Percentiles rank a stretch among this genome's conserved stretches.
phyloP scores from a whole-genome alignment of 257 asterid species.

The Gynochthodes officinalis region DNA sequence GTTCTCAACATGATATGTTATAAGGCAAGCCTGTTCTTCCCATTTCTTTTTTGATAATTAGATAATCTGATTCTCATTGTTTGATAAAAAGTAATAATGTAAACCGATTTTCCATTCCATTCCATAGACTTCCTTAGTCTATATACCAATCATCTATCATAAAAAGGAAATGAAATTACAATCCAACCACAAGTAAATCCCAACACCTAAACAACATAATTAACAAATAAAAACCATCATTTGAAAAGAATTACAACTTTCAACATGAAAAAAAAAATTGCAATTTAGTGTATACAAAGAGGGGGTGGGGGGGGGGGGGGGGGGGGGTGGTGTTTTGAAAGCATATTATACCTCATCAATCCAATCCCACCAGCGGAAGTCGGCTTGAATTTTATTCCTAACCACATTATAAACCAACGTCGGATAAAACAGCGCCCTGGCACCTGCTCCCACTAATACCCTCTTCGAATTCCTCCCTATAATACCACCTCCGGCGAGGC shows the following conservation, averaged over 20 bases:
- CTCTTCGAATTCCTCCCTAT: slow-evolving; percentile 34
- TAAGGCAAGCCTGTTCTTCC: too few species aligned
- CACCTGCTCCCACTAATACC: slow-evolving; percentile 49
- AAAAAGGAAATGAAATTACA: background rate
- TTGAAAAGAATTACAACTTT: background rate
- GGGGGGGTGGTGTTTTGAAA: too few species aligned
- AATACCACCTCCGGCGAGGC: slow-evolving; percentile 13
- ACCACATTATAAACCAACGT: slow-evolving; percentile 53
- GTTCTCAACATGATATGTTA: too few species aligned
- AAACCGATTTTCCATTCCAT: background rate
- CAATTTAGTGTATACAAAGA: background rate
- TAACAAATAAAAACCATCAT: background rate
- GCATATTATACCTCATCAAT: slow-evolving; percentile 46
- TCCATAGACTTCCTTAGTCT: background rate
- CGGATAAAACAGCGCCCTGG: slow-evolving; percentile 51
- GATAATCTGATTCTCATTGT: too few species aligned
- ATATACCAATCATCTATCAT: too few species aligned
- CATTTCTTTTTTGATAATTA: too few species aligned
- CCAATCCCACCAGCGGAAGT: slow-evolving; percentile 69
- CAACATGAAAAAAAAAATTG: background rate
- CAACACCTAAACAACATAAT: background rate
- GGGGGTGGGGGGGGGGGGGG: too few species aligned
- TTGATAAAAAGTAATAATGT: background rate
- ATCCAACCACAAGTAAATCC: background rate
- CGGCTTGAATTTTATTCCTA: slow-evolving; percentile 49